Conservation (phyloP, 176 grass and related monocot species). For the Carex scoparia region DNA sequence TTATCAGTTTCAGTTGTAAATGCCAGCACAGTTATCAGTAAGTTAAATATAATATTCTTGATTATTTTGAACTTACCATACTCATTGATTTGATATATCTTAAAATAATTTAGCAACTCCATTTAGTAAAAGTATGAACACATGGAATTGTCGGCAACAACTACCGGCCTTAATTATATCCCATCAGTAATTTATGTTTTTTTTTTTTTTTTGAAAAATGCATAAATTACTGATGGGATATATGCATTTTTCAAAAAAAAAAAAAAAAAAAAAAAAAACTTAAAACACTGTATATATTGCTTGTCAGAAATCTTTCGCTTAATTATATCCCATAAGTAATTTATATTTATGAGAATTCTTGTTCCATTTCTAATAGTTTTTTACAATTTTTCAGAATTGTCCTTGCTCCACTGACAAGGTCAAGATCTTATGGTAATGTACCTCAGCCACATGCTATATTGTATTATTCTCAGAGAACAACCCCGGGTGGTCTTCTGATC, state of each 20-base stretch:
- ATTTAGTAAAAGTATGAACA: neutral
- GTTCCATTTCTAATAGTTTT: neutral
- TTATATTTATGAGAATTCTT: neutral
- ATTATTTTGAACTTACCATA: neutral
- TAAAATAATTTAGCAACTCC: neutral
- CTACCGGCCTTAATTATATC: neutral
- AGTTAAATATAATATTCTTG: neutral
- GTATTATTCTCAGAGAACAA: slow-evolving; percentile 59
- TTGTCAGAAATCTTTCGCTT: neutral
- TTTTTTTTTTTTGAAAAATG: too few species aligned
- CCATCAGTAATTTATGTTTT: too few species aligned
- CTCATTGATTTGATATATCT: neutral
- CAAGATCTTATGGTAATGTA: slow-evolving; percentile 43
- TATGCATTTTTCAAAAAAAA: too few species aligned
- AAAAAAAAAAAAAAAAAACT: too few species aligned
- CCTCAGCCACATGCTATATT: slow-evolving; percentile 38
- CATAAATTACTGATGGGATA: too few species aligned
- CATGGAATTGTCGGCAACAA: neutral
- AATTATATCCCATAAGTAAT: too few species aligned
- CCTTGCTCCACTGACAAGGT: slow-evolving; percentile 50
- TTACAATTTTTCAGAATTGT: slow-evolving; percentile 35
- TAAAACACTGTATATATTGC: neutral
- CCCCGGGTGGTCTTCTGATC: slow-evolving; percentile 48
- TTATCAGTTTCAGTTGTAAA: neutral
- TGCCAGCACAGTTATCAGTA: neutral